A percentile compares a stretch with the other conserved stretches of the same genome.
Evolutionary conservation across 495 filamentous ascomycete species (phyloP).

Genomic region (Penicillium samsonianum): DNA sequence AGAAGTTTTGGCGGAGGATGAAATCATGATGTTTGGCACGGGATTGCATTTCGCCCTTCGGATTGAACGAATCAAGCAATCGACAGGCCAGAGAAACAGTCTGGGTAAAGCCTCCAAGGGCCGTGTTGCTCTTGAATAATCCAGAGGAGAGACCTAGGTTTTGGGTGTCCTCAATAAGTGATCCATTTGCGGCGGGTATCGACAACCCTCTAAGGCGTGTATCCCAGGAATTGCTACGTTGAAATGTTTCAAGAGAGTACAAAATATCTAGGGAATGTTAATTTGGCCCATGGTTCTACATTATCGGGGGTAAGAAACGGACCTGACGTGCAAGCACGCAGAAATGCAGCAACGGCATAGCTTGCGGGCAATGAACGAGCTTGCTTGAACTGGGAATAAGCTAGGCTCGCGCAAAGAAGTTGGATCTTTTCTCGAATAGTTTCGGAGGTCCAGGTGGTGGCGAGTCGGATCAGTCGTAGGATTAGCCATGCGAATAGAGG

Average conservation of each 20-base stretch:
- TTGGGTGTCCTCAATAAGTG: constrained; percentile 36
- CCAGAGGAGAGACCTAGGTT: constrained; percentile 34
- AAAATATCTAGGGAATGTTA: constrained; percentile 41
- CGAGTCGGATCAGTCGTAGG: constrained; percentile 40
- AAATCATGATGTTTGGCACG: constrained; percentile 15
- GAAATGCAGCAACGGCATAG: constrained; percentile 34
- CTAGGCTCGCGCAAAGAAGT: constrained; percentile 36
- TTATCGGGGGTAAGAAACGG: constrained; percentile 15
- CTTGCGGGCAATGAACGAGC: constrained; percentile 31
- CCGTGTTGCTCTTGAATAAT: constrained; percentile 27
- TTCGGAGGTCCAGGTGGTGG: constrained; percentile 27
- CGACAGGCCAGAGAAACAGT: constrained; percentile 26
- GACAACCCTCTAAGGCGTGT: constrained; percentile 16
- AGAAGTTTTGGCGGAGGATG: constrained; percentile 34
- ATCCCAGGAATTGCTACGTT: constrained; percentile 7
- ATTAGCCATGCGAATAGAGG: constrained; percentile 79
- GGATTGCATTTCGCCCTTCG: constrained; percentile 5
- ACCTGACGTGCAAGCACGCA: constrained; percentile 43
- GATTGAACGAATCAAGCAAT: constrained; percentile 38
- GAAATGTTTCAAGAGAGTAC: constrained; percentile 31
- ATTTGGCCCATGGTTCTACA: background rate
- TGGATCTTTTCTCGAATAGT: constrained; percentile 33
- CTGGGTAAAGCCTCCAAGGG: constrained; percentile 29
- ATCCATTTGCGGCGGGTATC: constrained; percentile 32
- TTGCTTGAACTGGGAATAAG: constrained; percentile 38